phyloP scores from a whole-genome alignment of 1,284 basidiomycete species.

The Naganishia sp. region DNA sequence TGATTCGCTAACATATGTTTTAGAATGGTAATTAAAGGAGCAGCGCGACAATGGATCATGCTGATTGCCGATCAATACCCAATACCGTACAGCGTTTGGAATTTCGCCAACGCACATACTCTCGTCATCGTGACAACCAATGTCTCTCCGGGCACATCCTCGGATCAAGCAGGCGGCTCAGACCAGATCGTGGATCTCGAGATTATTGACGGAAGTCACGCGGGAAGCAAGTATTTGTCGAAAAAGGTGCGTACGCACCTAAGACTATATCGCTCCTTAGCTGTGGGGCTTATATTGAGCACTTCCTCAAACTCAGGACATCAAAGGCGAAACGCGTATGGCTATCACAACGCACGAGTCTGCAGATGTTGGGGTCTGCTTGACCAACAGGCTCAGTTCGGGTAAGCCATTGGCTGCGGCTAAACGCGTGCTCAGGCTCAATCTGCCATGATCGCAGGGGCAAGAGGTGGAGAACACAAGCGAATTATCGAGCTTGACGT shows the following conservation, averaged over 20 bases:
- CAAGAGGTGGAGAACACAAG: conserved; percentile 58
- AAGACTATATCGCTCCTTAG: background rate
- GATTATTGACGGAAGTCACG: conserved; percentile 83
- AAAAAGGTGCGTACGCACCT: conserved; percentile 61
- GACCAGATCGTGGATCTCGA: conserved; percentile 78
- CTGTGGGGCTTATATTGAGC: background rate
- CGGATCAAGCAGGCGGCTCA: conserved; percentile 56
- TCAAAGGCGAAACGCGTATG: conserved; percentile 86
- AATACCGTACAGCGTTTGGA: conserved; percentile 74
- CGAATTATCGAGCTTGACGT: conserved; percentile 88
- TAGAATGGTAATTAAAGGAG: conserved; percentile 45
- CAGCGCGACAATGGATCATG: background rate
- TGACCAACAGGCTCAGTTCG: conserved; percentile 74
- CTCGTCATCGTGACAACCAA: conserved; percentile 94
- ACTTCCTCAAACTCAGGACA: conserved; percentile 54
- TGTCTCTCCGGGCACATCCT: conserved; percentile 63
- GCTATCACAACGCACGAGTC: conserved; percentile 92
- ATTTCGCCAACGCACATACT: conserved; percentile 78
- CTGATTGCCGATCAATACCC: background rate
- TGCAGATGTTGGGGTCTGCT: conserved; percentile 92
- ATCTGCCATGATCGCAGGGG: background rate
- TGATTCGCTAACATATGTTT: background rate
- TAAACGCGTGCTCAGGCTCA: background rate
- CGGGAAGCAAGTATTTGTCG: conserved; percentile 86
- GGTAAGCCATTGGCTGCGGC: conserved; percentile 59